Evolutionary conservation across 768 basidiomycete species (phyloP), one percentile per base, ranked within the genome.

Genomic region (Cystofilobasidium capitatum): DNA sequence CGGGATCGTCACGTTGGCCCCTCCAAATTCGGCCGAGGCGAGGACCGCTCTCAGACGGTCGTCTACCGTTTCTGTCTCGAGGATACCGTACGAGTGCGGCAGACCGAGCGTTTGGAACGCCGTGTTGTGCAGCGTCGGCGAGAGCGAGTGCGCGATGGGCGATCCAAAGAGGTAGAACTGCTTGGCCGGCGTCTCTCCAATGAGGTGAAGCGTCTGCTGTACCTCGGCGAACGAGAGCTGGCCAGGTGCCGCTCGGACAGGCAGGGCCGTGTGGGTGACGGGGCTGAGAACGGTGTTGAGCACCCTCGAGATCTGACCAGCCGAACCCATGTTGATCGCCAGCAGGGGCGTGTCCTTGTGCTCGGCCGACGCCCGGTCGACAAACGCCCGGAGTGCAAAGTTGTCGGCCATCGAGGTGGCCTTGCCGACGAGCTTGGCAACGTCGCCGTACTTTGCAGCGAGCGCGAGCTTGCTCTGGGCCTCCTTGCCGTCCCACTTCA

Each of bases 1-100:
- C 1, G 96, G 96, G 71, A 98, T 97, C 24, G 96, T 99, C 33
- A 98, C 91, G 6, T 89, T 91, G 20, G 92, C 96, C 0, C 96
- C 96, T 10, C 96, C 94, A 75, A 98, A 98, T 55, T 85, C 83
- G 1, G 84, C 81, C 4, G 82, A 79, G 1, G 80, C 76, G 24
- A 97, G 80, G 3, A 85, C 81, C 3, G 81, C 77, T 74, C 83
- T 83, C 73, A 94, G 81, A 70, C 83, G 81, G 17, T 86, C 82
- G 45, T 84, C 83, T 7, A 93, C 82, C 8, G 80, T 76, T 7
- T 79, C 74, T 0, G 88, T 88, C 78, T 98, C 90, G 39, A 89
- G 79, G n/a, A 88, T 79, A 33, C 80, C 81, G 75, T 98, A 99
- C 14, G 76, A 75, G 76, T 97, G 86, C 0, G 92, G 93, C 6